Evolutionary conservation across 306 rosid genomes (phyloP).

Genomic region (Senna tora): DNA sequence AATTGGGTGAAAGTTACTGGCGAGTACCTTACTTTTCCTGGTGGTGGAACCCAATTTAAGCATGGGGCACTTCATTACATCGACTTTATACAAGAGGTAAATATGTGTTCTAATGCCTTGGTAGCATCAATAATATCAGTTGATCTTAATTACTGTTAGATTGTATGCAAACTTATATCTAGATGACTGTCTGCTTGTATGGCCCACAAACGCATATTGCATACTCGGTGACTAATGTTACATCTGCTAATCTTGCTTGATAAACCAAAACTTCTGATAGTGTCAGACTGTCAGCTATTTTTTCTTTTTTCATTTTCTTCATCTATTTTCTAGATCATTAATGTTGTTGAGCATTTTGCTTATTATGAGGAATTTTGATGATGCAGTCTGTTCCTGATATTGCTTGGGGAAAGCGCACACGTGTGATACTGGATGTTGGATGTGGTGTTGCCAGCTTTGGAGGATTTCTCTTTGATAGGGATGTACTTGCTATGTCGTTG

Average conservation of each 20-base stretch:
- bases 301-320: neutral
- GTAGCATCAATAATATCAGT: conserved; percentile 22
- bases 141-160: conserved; percentile 13
- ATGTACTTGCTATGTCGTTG: conserved; percentile 87
- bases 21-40: conserved; percentile 93
- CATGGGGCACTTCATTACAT: conserved; percentile 99
- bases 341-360: conserved; percentile 30
- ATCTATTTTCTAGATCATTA: neutral
- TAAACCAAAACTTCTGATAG: conserved; percentile 2
- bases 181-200: conserved; percentile 4
- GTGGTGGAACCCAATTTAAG: conserved; percentile 99
- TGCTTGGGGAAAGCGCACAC: conserved; percentile 92
- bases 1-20: conserved; percentile 97
- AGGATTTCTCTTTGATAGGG: conserved; percentile 92
- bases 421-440: conserved; percentile 93
- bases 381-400: conserved; percentile 74
- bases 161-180: neutral
- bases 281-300: too few relatives aligned
- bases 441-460: conserved; percentile 99
- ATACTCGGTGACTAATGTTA: neutral
- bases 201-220: neutral
- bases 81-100: conserved; percentile 88
- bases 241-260: conserved; percentile 8
- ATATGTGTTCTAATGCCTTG: conserved; percentile 1
- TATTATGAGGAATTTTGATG: conserved; percentile 25